Conservation (phyloP, 306 rosid genomes). For the Sindora glabra region DNA sequence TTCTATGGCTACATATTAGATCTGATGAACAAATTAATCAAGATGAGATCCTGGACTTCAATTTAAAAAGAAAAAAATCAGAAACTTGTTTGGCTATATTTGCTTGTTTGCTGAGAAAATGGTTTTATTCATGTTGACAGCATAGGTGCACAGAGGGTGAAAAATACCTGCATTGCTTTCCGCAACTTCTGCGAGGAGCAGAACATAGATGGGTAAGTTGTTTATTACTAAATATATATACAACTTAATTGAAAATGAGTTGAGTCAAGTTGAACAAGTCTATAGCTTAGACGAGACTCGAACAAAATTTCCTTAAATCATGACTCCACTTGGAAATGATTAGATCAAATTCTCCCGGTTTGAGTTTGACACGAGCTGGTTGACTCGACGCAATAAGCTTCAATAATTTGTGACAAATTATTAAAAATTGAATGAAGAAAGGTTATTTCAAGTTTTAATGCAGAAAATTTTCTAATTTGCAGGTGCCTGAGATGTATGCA, state of each 20-base stretch:
- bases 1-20: too few species aligned
- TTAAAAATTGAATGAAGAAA: background rate
- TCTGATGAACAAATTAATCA: too few species aligned
- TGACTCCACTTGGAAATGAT: too few species aligned
- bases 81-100: background rate
- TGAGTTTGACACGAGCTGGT: too few species aligned
- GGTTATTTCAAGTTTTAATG: slow-evolving; percentile 1
- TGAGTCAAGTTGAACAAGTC: too few species aligned
- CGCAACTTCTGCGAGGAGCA: slow-evolving; percentile 82
- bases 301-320: too few species aligned
- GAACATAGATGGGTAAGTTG: slow-evolving; percentile 74
- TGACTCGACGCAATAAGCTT: too few species aligned
- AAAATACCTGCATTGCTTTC: slow-evolving; percentile 73
- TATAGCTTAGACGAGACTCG: too few species aligned
- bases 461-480: slow-evolving; percentile 19
- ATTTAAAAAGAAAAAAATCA: background rate
- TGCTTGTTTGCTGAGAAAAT: slow-evolving; percentile 5
- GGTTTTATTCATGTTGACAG: slow-evolving; percentile 36
- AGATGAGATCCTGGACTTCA: background rate
- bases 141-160: slow-evolving; percentile 90
- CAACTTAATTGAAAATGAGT: too few species aligned
- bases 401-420: too few species aligned
- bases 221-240: background rate
- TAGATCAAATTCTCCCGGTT: too few species aligned
- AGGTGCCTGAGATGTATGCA: slow-evolving; percentile 85